Base-by-base conservation (phyloP, 495 filamentous ascomycete species). In the Trichoderma gamsii region DNA sequence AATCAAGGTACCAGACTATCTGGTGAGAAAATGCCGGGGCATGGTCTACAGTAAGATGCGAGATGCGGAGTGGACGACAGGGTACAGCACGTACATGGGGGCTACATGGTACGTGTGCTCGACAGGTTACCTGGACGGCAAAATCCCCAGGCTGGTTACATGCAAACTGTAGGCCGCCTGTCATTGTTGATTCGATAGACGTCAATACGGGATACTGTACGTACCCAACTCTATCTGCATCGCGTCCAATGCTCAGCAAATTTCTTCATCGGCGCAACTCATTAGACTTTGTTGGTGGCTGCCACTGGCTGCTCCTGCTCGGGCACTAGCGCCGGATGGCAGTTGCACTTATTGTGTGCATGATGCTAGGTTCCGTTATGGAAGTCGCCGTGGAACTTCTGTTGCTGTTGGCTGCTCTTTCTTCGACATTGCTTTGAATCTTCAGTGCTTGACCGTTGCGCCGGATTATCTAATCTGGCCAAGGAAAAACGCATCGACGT, bases 401-500 rank as follows among this genome's bases (percentile, higher is more conserved):
- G 49, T 21, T 18, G 8, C 4, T 52, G 49, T 11, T 52, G n/a
- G 49, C 21, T 52, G 49, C 44, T 49, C n/a, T 49, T 49, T 3
- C 29, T 29, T 29, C 4, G n/a, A n/a, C n/a, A n/a, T 29, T 29
- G 29, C 29, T 13, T 18, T 46, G 3, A 13, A 8, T 18, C 43
- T 46, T 3, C 18, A 18, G 43, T 18, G 12, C 4, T 46, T 46
- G 9, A n/a, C 7, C 44, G 15, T 18, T 18, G 15, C 15, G 13
- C 49, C 49, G 49, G 49, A 52, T 52, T 52, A 52, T 21, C 49
- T 52, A 25, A 52, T 52, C 49, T 23, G 18, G 49, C 49, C 49
- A 52, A 52, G 49, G 49, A 25, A 23, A 21, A 52, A 52, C 9
- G 35, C 21, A 23, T 52, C 49, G 18, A 21, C 16, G 21, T 21